Conservation (phyloP, 2,329 filamentous ascomycete species). For the Aspergillus spinulosporus region DNA sequence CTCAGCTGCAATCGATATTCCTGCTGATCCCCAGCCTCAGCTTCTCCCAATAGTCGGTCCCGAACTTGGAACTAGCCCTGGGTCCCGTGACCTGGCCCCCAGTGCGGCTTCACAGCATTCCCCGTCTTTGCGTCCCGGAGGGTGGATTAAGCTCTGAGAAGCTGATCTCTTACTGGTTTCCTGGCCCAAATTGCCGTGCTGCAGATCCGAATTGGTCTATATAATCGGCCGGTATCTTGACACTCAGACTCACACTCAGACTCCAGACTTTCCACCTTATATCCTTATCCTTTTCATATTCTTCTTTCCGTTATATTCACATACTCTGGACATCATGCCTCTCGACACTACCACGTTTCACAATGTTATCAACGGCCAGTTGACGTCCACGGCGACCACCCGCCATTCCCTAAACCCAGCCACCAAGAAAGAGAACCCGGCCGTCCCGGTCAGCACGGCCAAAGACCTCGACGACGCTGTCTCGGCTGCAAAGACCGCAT, state of each 20-base stretch:
- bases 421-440: constrained; percentile 50
- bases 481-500: constrained; percentile 49
- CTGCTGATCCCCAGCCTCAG: not conserved
- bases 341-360: constrained; percentile 42
- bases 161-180: not conserved
- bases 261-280: not conserved
- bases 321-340: constrained; percentile 13
- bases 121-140: not conserved
- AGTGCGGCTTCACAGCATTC: not conserved
- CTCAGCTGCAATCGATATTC: not conserved
- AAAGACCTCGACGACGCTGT: constrained; percentile 56
- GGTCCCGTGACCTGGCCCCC: not conserved
- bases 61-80: too few species aligned
- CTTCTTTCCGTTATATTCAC: not conserved
- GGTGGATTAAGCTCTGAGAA: not conserved
- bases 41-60: not conserved
- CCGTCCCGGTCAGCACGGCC: constrained; percentile 52
- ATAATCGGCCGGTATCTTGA: not conserved
- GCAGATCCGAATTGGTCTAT: not conserved
- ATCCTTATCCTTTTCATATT: not conserved
- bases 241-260: not conserved
- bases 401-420: constrained; percentile 55
- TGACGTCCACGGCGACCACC: constrained; percentile 46
- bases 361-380: constrained; percentile 55
- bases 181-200: not conserved